These are phyloP conservation scores for Nakaseomyces glabratus DNA, from an alignment of 1,139 yeast genomes.

Conservation along the genomic window DNA sequence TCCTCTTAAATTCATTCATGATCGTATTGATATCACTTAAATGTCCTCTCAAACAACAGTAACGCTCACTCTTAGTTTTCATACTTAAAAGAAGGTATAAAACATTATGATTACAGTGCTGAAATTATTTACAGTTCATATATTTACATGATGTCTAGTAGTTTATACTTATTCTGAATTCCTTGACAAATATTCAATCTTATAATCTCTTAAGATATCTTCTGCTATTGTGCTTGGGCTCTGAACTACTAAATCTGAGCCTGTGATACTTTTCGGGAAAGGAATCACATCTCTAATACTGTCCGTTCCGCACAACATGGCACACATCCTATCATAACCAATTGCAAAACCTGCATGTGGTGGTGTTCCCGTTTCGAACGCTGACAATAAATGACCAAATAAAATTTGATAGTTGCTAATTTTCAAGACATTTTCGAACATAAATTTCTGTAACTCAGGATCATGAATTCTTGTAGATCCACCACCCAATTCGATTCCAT, in stretches of 20 bases:
- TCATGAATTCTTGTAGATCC: slow-evolving; percentile 96
- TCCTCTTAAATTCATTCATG: too few species aligned
- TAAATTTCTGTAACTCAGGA: slow-evolving; percentile 59
- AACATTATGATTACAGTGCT: too few species aligned
- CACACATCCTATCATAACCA: slow-evolving; percentile 88
- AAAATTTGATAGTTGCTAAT: slow-evolving; percentile 49
- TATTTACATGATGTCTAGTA: too few species aligned
- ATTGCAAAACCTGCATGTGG: slow-evolving; percentile 97
- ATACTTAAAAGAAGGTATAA: too few species aligned
- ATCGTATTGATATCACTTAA: too few species aligned
- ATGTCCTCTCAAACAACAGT: too few species aligned
- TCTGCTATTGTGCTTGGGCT: slow-evolving; percentile 64
- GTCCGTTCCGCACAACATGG: slow-evolving; percentile 68
- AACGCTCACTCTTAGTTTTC: too few species aligned
- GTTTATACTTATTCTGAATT: too few species aligned
- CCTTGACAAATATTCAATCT: slow-evolving; percentile 29
- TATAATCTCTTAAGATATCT: slow-evolving; percentile 43
- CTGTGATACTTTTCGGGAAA: slow-evolving; percentile 87
- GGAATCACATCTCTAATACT: slow-evolving; percentile 91
- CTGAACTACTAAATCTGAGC: slow-evolving; percentile 78
- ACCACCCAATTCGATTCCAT: slow-evolving; percentile 95
- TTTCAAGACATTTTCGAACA: slow-evolving; percentile 48
- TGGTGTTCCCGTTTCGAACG: slow-evolving; percentile 87
- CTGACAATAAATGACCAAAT: slow-evolving; percentile 82
- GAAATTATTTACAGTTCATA: too few species aligned